Base-by-base conservation (phyloP, 352 stramenopile species). In the Globisporangium splendens region DNA sequence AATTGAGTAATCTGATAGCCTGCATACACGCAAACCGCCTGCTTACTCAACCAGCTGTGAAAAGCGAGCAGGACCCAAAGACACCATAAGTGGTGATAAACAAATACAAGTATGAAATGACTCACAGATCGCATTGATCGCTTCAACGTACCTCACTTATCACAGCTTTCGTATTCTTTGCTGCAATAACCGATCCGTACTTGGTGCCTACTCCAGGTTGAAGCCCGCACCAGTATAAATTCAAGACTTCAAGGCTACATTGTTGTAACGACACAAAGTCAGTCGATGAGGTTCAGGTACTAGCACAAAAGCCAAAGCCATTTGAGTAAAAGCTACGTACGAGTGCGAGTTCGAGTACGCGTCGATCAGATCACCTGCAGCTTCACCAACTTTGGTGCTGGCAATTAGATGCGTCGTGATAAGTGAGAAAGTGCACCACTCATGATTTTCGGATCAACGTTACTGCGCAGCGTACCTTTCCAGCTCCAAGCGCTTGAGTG, bases 161-260 rank as follows among this genome's bases (percentile, higher is more conserved):
- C 38, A 43, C 38, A 31, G 38, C 38, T 13, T 38, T 39, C 18
- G 20, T 13, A 18, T n/a, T 44, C 54, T 60, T 60, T 21, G 20
- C 18, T n/a, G 54, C 44, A 15, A 46, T 28, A 38, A 28, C 43
- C 44, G 33, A 10, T 12, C 22, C 44, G 15, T 35, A 53, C 31
- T 50, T 72, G 3, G 54, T 15, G 10, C 69, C 72, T 18, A 77
- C 14, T 14, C 53, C 69, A 49, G 69, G 59, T 5, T 57, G 54
- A 10, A 77, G 50, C n/a, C 28, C 54, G 38, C 69, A 73, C 69
- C 69, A 80, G 15, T 62, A 33, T 61, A 78, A 65, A 43, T 68
- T 73, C 15, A 81, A 59, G 14, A 57, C 49, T 11, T 62, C 61
- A 8, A 81, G 46, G 10, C 72, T 81, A 42, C 11, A 43, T 43